A percentile compares a stretch with the other conserved stretches of the same genome.
These are phyloP conservation scores for Nephelium lappaceum DNA, from an alignment of 345 rosid genomes.

Conservation along the genomic window DNA sequence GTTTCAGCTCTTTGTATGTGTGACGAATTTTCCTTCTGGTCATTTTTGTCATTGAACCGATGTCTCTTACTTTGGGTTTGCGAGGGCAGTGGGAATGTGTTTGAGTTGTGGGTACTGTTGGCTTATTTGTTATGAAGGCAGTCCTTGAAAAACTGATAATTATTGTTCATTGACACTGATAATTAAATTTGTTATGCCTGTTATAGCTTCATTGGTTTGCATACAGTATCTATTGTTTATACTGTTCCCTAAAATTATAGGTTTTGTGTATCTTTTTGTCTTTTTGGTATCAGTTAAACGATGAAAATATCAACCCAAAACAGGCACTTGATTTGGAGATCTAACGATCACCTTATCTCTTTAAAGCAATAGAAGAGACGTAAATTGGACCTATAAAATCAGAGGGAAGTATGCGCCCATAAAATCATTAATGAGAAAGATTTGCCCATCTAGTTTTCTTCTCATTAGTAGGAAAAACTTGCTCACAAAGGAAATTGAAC, in stretches of 20 bases:
- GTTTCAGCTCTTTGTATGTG: not conserved
- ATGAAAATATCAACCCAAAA: too few relatives aligned
- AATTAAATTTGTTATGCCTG: not conserved
- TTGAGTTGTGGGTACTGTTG: not conserved
- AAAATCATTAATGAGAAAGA: too few relatives aligned
- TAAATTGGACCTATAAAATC: too few relatives aligned
- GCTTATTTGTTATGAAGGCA: not conserved
- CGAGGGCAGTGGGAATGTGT: not conserved
- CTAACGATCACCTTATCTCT: too few relatives aligned
- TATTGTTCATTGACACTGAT: not conserved
- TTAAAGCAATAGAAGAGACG: too few relatives aligned
- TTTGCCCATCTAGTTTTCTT: too few relatives aligned
- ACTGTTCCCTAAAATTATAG: not conserved
- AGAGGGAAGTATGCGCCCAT: too few relatives aligned
- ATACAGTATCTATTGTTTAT: not conserved
- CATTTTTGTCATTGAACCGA: not conserved
- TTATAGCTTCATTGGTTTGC: not conserved
- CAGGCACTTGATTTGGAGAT: too few relatives aligned
- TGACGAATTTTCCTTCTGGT: not conserved
- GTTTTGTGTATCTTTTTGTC: not conserved
- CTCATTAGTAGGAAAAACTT: too few relatives aligned
- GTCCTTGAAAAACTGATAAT: not conserved
- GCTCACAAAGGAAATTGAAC: too few relatives aligned
- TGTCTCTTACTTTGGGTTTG: not conserved
- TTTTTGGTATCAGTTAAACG: not conserved